phyloP scores from a whole-genome alignment of 345 rosid species.

The Linum trigynum region DNA sequence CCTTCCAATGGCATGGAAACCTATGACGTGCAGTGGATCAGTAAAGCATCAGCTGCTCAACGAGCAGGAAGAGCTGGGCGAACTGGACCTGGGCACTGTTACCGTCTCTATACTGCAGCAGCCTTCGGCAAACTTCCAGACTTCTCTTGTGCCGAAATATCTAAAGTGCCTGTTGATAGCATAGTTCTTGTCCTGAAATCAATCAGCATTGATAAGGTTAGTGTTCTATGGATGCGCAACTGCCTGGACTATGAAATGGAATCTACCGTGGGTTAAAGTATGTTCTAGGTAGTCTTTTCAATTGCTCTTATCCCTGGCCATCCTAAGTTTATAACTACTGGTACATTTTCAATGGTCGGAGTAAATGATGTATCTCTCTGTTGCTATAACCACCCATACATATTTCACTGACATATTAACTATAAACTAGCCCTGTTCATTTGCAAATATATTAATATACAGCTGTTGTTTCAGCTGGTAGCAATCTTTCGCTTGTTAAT shows the following conservation, averaged over 20 bases:
- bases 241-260: too few species aligned
- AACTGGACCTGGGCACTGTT: slow-evolving; percentile 93
- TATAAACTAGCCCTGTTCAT: too few species aligned
- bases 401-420: too few species aligned
- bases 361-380: background rate
- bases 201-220: slow-evolving; percentile 68
- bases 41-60: slow-evolving; percentile 89
- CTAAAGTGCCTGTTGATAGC: slow-evolving; percentile 71
- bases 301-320: background rate
- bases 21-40: slow-evolving; percentile 75
- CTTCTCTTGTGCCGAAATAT: slow-evolving; percentile 75
- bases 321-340: background rate
- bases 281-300: background rate
- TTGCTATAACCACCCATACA: too few species aligned
- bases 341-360: background rate
- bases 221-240: slow-evolving; percentile 11
- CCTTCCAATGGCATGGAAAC: slow-evolving; percentile 63
- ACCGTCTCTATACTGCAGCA: slow-evolving; percentile 79
- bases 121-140: slow-evolving; percentile 61
- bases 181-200: slow-evolving; percentile 85
- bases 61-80: slow-evolving; percentile 97
- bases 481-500: background rate
- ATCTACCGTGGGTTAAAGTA: background rate
- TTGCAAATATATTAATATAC: too few species aligned
- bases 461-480: too few species aligned